Percentiles rank a stretch among this genome's conserved stretches.
phyloP scores from a whole-genome alignment of 495 filamentous ascomycete genomes.

The Talaromyces ruber region DNA sequence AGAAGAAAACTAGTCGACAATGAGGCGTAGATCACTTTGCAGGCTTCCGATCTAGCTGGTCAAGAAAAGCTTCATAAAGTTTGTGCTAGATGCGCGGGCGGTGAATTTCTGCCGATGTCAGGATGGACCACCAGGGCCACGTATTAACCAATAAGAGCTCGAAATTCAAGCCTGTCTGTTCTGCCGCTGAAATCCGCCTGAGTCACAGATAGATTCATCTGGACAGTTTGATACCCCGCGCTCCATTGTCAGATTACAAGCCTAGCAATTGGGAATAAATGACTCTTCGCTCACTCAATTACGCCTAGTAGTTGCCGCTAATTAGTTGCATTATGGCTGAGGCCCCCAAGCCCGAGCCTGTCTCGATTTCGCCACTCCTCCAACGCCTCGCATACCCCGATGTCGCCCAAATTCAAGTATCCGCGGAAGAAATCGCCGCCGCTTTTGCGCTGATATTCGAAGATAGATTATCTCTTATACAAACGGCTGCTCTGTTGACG shows the following conservation, averaged over 20 bases:
- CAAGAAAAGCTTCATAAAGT: slow-evolving; percentile 4
- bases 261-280: background rate
- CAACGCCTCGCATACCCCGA: slow-evolving; percentile 66
- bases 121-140: background rate
- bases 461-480: slow-evolving; percentile 70
- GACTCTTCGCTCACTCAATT: background rate
- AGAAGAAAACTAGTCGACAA: background rate
- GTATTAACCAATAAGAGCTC: background rate
- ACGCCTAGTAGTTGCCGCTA: background rate
- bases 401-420: slow-evolving; percentile 42
- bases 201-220: background rate
- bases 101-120: slow-evolving; percentile 19
- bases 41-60: background rate
- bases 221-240: background rate
- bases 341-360: slow-evolving; percentile 23
- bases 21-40: background rate
- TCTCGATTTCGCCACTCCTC: slow-evolving; percentile 76
- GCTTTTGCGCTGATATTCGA: slow-evolving; percentile 87
- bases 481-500: slow-evolving; percentile 77
- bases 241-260: background rate
- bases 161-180: background rate
- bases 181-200: slow-evolving; percentile 1
- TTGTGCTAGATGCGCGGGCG: slow-evolving; percentile 8
- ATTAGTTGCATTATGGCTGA: slow-evolving; percentile 4
- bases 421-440: slow-evolving; percentile 72